These are phyloP conservation scores for Paramecium octaurelia DNA, from an alignment of 73 alveolate genomes.

Conservation along the genomic window DNA sequence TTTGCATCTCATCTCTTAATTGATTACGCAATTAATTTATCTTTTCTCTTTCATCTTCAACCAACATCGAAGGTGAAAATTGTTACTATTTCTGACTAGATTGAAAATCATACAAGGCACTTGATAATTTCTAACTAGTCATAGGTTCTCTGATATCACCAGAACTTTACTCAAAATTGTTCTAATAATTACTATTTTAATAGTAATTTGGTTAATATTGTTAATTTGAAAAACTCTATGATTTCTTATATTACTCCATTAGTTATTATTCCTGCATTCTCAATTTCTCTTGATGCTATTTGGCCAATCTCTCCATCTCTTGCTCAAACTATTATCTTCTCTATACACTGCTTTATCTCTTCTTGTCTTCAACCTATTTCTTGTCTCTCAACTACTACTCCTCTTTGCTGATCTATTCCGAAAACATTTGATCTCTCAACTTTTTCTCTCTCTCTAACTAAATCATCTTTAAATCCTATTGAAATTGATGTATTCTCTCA, in stretches of 20 bases:
- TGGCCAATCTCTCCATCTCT: neutral
- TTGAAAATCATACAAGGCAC: constrained; percentile 15
- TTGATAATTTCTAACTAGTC: constrained; percentile 14
- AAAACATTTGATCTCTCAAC: neutral
- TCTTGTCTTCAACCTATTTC: neutral
- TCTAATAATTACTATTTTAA: neutral
- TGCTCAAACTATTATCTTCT: constrained; percentile 8
- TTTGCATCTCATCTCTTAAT: constrained; percentile 13
- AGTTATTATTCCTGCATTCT: constrained; percentile 1
- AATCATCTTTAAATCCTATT: constrained; percentile 28
- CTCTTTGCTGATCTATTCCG: neutral
- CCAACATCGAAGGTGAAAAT: constrained; percentile 2
- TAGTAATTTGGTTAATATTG: neutral
- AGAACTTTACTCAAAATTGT: constrained; percentile 1
- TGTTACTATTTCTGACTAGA: neutral
- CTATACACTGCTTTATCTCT: neutral
- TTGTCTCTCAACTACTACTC: neutral
- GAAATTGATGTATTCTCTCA: neutral
- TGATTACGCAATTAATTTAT: neutral
- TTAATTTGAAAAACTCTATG: neutral
- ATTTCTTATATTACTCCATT: neutral
- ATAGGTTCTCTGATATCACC: constrained; percentile 22
- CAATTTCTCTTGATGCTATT: neutral
- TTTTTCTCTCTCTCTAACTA: constrained; percentile 29
- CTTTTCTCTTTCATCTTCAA: constrained; percentile 39